A percentile compares a stretch with the other conserved stretches of the same genome.
Conservation (phyloP, 2,329 filamentous ascomycete species). For the Phialocephala subalpina region DNA sequence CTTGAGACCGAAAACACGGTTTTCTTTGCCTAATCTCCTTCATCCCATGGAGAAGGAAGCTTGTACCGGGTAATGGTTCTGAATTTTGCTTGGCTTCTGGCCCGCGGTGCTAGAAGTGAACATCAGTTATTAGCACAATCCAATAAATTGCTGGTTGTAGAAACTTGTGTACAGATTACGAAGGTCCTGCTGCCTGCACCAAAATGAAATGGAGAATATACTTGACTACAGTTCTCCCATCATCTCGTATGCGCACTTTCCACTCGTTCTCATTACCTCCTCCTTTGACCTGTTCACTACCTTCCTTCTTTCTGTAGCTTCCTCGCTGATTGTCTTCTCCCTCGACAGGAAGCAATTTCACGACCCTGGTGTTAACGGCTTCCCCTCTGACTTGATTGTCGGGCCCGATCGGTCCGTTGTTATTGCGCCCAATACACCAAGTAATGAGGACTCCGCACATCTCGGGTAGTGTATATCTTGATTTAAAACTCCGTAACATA, state of each 20-base stretch:
- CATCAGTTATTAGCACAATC: neutral
- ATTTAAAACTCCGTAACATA: no score
- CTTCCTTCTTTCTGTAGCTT: neutral
- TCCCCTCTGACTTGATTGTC: constrained; percentile 15
- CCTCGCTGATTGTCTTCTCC: neutral
- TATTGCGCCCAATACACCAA: constrained; percentile 13
- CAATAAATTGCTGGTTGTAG: neutral
- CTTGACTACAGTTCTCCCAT: neutral
- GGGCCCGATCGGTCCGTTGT: constrained; percentile 18
- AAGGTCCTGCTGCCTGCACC: neutral
- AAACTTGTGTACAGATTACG: neutral
- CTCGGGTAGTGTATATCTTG: neutral
- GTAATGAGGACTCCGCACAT: constrained; percentile 20
- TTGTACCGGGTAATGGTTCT: no score
- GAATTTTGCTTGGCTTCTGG: no score
- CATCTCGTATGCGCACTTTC: no score
- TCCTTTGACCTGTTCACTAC: neutral
- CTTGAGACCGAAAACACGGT: no score
- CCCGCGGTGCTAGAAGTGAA: no score
- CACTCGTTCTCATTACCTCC: no score
- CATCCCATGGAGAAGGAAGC: no score
- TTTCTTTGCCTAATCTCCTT: no score
- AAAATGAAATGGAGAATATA: neutral
- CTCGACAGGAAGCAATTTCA: constrained; percentile 16
- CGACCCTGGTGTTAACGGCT: constrained; percentile 22